Conservation (phyloP, 2,329 filamentous ascomycete species). For the Aspergillus aculeatus region DNA sequence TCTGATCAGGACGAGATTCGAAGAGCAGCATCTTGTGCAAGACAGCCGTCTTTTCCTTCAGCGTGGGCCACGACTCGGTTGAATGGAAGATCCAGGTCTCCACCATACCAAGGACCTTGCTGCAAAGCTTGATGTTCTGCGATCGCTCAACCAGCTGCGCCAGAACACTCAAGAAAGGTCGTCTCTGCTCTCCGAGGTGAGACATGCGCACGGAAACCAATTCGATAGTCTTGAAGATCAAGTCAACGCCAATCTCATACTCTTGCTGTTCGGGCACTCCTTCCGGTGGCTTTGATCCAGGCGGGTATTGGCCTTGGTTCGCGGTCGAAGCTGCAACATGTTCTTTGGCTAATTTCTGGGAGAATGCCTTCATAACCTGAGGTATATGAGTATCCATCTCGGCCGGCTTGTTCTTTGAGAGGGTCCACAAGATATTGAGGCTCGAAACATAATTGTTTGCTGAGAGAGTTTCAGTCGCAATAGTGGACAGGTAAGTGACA, state of each 20-base stretch:
- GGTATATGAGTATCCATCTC: constrained; percentile 87
- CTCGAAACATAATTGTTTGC: constrained; percentile 79
- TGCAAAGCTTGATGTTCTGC: constrained; percentile 78
- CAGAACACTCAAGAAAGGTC: constrained; percentile 91
- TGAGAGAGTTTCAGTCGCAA: constrained; percentile 83
- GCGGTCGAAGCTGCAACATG: constrained; percentile 73
- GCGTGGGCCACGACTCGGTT: constrained; percentile 89
- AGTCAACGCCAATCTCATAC: constrained; percentile 79
- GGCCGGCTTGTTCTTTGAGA: constrained; percentile 79
- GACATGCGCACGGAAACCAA: constrained; percentile 91
- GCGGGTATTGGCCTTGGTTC: constrained; percentile 44
- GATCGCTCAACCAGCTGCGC: constrained; percentile 96
- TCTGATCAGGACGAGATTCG: constrained; percentile 77
- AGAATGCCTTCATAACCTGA: constrained; percentile 88
- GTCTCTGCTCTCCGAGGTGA: constrained; percentile 80
- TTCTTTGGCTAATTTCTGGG: constrained; percentile 86
- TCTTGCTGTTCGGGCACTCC: constrained; percentile 67
- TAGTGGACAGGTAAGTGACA: constrained; percentile 76
- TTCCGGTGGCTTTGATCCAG: constrained; percentile 42
- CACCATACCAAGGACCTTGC: constrained; percentile 90
- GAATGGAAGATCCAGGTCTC: constrained; percentile 96
- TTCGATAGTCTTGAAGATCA: constrained; percentile 95
- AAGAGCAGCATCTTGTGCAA: constrained; percentile 99
- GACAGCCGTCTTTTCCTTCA: constrained; percentile 98
- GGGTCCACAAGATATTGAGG: constrained; percentile 89